Base-by-base conservation (phyloP, 2,329 filamentous ascomycete species). In the Aspergillus pseudoglaucus region DNA sequence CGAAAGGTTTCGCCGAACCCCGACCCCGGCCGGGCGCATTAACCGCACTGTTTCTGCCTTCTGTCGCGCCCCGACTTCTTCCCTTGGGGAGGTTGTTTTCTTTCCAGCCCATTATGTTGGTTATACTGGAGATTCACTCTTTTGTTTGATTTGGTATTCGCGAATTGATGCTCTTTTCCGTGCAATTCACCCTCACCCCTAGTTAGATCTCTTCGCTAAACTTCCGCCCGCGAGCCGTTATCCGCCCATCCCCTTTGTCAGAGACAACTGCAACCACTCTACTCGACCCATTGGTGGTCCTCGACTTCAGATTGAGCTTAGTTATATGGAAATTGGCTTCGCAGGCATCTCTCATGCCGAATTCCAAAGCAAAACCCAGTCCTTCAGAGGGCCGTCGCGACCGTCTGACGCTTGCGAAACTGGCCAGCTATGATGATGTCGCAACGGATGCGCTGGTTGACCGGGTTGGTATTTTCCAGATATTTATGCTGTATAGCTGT, bases 361-460 rank as follows among this genome's bases (percentile, higher is more conserved):
- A 55, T 55, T 73, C 59, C 15, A 68, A 63, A 52, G 53, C 54
- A 30, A 59, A 60, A 45, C 56, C 58, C 23, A 60, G 51, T 43
- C 61, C 68, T 1, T 53, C 60, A 38, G 57, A 52, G 25, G 67
- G 68, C 46, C 64, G 63, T 52, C 81, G 85, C 73, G 83, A 86
- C 64, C 82, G 83, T 53, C 77, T 98, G 59, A 95, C 90, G 6
- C 77, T 97, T 59, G 83, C 85, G 51, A 90, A 95, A 75, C 75
- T 98, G 61, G 86, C 90, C 27, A 85, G 86, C 44, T 97, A 97
- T 74, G 93, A 98, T 72, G 93, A 98, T 70, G 84, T 97, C 55
- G 77, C 95, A 53, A 98, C 93, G 6, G 93, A 98, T 78, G 87
- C 88, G 57, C 82, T 98, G 46, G 84, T 98, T 52, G 93, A 98